These are phyloP conservation scores for Venturia pyrina DNA, from an alignment of 2,329 filamentous ascomycete genomes.

Conservation along the genomic window DNA sequence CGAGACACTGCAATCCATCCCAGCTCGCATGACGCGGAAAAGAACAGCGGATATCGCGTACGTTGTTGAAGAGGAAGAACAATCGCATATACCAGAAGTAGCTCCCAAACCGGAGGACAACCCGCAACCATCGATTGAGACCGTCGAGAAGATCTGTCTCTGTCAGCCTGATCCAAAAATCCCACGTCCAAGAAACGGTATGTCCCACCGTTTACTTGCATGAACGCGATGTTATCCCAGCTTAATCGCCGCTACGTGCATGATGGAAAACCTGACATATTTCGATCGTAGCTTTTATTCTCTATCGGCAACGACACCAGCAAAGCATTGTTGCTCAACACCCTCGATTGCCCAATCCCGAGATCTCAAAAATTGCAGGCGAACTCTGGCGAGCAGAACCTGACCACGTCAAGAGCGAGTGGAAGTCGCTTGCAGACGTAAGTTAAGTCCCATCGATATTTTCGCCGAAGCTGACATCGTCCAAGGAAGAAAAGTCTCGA, in stretches of 20 bases:
- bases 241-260: constrained; percentile 13
- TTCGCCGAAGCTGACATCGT: not conserved
- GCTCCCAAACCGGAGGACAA: not conserved
- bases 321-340: constrained; percentile 68
- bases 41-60: constrained; percentile 2
- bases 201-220: constrained; percentile 23
- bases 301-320: constrained; percentile 92
- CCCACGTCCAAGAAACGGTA: constrained; percentile 60
- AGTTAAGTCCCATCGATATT: constrained; percentile 14
- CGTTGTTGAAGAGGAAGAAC: not conserved
- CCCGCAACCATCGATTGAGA: not conserved
- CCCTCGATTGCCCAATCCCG: constrained; percentile 85
- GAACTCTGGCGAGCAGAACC: constrained; percentile 78
- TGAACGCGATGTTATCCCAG: not conserved
- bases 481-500: constrained; percentile 72
- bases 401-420: constrained; percentile 66
- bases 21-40: constrained; percentile 13
- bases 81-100: not conserved
- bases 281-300: constrained; percentile 71
- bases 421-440: constrained; percentile 82
- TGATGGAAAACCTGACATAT: not conserved
- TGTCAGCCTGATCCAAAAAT: constrained; percentile 64
- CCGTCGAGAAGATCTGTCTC: constrained; percentile 48
- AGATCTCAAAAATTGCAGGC: constrained; percentile 95
- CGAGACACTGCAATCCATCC: not conserved